Evolutionary conservation across 371 early-diverging fungal species (phyloP).

Genomic region (Mycotypha africana): DNA sequence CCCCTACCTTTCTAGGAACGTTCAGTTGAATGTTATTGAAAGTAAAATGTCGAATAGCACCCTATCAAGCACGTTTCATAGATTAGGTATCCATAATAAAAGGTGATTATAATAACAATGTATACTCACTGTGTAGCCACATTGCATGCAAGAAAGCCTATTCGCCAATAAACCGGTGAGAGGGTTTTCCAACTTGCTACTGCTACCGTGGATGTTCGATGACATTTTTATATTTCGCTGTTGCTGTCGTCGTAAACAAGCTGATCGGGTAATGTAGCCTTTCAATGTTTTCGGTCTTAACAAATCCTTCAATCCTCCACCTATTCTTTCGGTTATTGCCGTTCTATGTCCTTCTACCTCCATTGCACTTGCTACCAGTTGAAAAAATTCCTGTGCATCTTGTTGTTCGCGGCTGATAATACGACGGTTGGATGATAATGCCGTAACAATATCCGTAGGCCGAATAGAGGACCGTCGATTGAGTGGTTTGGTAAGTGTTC

Average conservation of each 20-base stretch:
- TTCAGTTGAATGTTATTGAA: conserved; percentile 68
- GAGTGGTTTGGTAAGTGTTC: conserved; percentile 23
- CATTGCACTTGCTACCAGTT: conserved; percentile 71
- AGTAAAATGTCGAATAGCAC: conserved; percentile 71
- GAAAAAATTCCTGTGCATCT: conserved; percentile 93
- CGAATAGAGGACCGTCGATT: conserved; percentile 23
- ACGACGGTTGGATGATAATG: conserved; percentile 28
- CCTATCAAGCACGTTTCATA: too few relatives aligned
- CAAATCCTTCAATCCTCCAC: conserved; percentile 14
- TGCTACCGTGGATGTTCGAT: too few relatives aligned
- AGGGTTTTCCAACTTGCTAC: conserved; percentile 38
- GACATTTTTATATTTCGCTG: too few relatives aligned
- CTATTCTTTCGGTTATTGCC: conserved; percentile 5
- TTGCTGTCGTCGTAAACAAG: not conserved
- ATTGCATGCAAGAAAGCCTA: conserved; percentile 57
- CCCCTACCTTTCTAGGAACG: conserved; percentile 50
- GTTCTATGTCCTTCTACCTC: conserved; percentile 49
- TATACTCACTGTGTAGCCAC: conserved; percentile 59
- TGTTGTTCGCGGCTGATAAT: conserved; percentile 73
- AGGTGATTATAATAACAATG: not conserved
- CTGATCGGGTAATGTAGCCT: not conserved
- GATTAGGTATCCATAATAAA: too few relatives aligned
- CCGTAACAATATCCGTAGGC: conserved; percentile 30
- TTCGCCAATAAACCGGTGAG: conserved; percentile 62
- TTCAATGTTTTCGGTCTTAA: conserved; percentile 1